Base-by-base conservation (phyloP, 768 basidiomycete genomes). In the Leccinum barrowsii region DNA sequence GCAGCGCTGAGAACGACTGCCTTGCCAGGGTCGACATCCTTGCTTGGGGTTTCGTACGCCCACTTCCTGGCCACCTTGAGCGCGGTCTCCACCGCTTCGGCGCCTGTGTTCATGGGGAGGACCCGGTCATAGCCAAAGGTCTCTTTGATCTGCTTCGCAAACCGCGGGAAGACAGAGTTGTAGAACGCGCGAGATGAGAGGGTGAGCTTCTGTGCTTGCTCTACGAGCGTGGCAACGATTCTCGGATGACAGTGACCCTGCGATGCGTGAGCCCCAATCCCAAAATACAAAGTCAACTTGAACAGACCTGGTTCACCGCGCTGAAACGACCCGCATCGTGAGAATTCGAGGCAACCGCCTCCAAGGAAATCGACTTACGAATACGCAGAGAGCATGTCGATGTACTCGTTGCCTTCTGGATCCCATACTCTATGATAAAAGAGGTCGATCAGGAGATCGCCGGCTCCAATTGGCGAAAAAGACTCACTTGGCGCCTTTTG, bases 31-130 rank as follows among this genome's bases (percentile, higher is more conserved):
- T 63, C 55, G 35, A 67, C 65, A 0, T 7, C 56, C 86, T 85
- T 51, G 84, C 78, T 32, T 92, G 87, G 44, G 84, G 86, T 78
- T 93, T 98, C 76, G 75, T 98, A 98, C 2, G 90, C 96, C 97
- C 97, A 98, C 77, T 98, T 98, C 64, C 97, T 77, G 0, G 97
- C 88, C 17, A 98, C 81, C 80, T 99, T 99, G 71, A 99, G 74
- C n/a, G 88, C 85, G 0, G 95, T 97, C 77, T 99, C 97, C 55
- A 98, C 97, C 7, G 97, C 97, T 70, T 99, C 97, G 1, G 94
- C 94, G 49, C 96, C 96, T 1, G 96, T 98, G 80, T 99, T 99
- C 94, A 98, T 97, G 22, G 96, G 95, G 8, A 98, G 79, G 2
- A 97, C 93, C 86, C 94, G 94, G 61, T 96, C 95, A 73, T 90